Evolutionary conservation across 1,284 basidiomycete genomes (phyloP), one percentile per base, ranked within the genome.

Genomic region (Cryptococcus depauperatus): DNA sequence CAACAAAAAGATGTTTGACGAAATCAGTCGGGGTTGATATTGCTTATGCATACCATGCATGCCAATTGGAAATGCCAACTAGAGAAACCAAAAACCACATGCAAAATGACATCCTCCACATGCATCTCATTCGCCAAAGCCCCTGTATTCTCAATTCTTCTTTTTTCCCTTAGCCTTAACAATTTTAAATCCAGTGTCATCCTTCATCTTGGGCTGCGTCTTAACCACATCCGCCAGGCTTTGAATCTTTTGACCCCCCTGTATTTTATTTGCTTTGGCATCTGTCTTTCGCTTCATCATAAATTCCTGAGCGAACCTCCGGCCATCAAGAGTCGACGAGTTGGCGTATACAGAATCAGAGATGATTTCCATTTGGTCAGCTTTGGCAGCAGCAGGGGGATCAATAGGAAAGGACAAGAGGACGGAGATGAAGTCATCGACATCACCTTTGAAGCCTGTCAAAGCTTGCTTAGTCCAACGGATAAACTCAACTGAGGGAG

Each of bases 401-500:
- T 95, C 89, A 35, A 93, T 69, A 6, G 90, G 86, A 75, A 95
- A 93, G 1, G 84, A 81, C 22, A 95, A 76, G 18, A 92, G 73
- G 85, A 96, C 92, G 37, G 83, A 81, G 62, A 88, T 82, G 62
- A 95, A 89, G 57, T 95, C 91, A 64, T 95, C 91, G 42, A 91
- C 77, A 64, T 88, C 88, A 50, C 90, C 84, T 55, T 66, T 86
- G 42, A 96, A 74, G 6, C 91, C 93, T 59, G 85, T 87, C 45
- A 99, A 72, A 3, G 89, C 83, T 49, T 89, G 85, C 56, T 80
- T 83, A 57, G 90, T 76, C 90, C 95, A 97, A 59, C 82, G 83
- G 59, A 97, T 73, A 72, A 98, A 97, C 47, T 98, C 93, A 43
- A 75, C 61, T 2, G 86, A 88, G 5, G 90, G 88, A 7, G 80